phyloP scores from a whole-genome alignment of 2,329 filamentous ascomycete species.

The Apiospora hydei region DNA sequence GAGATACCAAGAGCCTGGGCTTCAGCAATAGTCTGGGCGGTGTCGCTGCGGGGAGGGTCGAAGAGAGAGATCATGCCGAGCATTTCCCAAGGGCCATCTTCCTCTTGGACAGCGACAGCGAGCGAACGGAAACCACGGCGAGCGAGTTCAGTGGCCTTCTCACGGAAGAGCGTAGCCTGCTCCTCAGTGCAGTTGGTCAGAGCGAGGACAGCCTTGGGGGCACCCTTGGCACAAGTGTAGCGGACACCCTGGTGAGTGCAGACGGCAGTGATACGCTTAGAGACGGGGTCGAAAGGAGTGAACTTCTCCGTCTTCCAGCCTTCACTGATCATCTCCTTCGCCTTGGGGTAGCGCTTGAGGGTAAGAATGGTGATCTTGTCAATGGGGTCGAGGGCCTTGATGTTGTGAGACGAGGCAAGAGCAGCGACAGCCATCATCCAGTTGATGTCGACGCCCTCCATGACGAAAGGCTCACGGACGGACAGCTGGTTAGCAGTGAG shows the following conservation, averaged over 20 bases:
- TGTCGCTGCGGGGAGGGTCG: slow-evolving; percentile 76
- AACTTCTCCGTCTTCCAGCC: slow-evolving; percentile 82
- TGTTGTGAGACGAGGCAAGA: slow-evolving; percentile 76
- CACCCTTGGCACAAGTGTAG: slow-evolving; percentile 76
- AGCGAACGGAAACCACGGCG: slow-evolving; percentile 79
- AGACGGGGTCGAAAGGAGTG: slow-evolving; percentile 79
- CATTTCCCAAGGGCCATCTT: slow-evolving; percentile 73
- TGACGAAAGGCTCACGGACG: slow-evolving; percentile 76
- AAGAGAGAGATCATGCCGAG: slow-evolving; percentile 80
- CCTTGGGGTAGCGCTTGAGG: slow-evolving; percentile 76
- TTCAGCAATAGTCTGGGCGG: slow-evolving; percentile 75
- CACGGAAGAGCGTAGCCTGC: slow-evolving; percentile 69
- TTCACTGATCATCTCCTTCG: slow-evolving; percentile 73
- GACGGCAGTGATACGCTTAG: slow-evolving; percentile 76
- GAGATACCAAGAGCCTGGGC: slow-evolving; percentile 75
- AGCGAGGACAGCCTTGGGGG: slow-evolving; percentile 74
- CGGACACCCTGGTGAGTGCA: slow-evolving; percentile 72
- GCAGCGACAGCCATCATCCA: slow-evolving; percentile 81
- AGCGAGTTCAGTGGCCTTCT: slow-evolving; percentile 75
- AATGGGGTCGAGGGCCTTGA: slow-evolving; percentile 77
- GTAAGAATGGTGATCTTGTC: slow-evolving; percentile 78
- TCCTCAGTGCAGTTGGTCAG: slow-evolving; percentile 71
- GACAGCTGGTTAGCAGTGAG: slow-evolving; percentile 74
- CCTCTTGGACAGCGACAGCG: slow-evolving; percentile 77
- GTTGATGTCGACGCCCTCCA: slow-evolving; percentile 76